Conservation (phyloP, 306 rosid genomes). For the Oxytropis ochrocephala region DNA sequence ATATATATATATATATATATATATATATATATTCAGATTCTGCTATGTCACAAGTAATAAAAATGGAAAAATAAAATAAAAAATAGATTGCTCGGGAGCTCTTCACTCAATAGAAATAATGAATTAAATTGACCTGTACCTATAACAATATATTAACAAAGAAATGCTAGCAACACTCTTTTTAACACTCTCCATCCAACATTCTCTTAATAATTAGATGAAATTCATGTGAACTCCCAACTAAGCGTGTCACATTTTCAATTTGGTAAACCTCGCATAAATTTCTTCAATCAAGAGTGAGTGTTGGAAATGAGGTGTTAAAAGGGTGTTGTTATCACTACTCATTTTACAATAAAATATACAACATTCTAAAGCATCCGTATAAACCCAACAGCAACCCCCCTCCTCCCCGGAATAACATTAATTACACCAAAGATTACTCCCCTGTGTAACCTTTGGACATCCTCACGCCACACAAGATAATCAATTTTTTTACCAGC, state of each 20-base stretch:
- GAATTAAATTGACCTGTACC: constrained; percentile 33
- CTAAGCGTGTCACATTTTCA: too few relatives aligned
- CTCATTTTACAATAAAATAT: constrained; percentile 29
- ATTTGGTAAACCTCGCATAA: too few relatives aligned
- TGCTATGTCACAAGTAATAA: constrained; percentile 25
- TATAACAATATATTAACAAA: constrained; percentile 14
- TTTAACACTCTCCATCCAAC: too few relatives aligned
- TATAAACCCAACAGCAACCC: constrained; percentile 7
- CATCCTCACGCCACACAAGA: constrained; percentile 16
- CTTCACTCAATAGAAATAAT: constrained; percentile 23
- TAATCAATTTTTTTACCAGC: constrained; percentile 2
- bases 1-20: constrained; percentile 31
- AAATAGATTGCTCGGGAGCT: constrained; percentile 22
- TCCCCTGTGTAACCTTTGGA: neutral
- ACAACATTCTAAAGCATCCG: constrained; percentile 8
- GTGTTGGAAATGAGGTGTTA: too few relatives aligned
- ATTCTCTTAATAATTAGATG: too few relatives aligned
- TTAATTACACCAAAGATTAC: constrained; percentile 15
- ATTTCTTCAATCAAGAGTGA: too few relatives aligned
- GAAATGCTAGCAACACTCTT: too few relatives aligned
- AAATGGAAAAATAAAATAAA: neutral
- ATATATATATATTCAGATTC: constrained; percentile 23
- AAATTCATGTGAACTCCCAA: too few relatives aligned
- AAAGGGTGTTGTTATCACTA: too few relatives aligned
- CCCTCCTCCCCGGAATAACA: constrained; percentile 15